Base-by-base conservation (phyloP, 306 rosid species). In the Malus sieversii region DNA sequence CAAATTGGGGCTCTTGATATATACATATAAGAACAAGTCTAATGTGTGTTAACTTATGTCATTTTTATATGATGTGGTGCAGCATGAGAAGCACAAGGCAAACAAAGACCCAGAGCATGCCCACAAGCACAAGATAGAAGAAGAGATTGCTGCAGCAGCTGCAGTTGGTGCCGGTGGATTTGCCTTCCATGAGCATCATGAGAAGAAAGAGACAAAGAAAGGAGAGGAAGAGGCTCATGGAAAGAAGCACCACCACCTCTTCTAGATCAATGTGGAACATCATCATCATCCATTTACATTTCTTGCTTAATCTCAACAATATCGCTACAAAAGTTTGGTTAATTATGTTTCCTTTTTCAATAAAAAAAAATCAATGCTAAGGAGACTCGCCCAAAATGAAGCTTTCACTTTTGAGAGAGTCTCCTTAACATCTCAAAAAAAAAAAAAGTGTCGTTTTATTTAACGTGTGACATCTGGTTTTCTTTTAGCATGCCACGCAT, bases 161-260 rank as follows among this genome's bases (percentile, higher is more conserved):
- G 91, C 92, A 6, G 88, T 88, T 2, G 96, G 89, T 75, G 46
- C 89, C 0, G 98, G 94, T 16, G 96, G 97, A 0, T 88, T 68
- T 25, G 92, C 89, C 48, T 87, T 92, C 77, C 96, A 92, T 45
- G 97, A 92, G 84, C 94, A 80, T 57, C 94, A 86, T 55, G 91
- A 89, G 30, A 87, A 89, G 75, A 83, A 89, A 77, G 90, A 92
- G 71, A 18, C 91, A 2, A 78, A 87, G 73, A 75, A 88, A 52
- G 75, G 86, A 74, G 91, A 85, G 11, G 84, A 86, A 52, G 89
- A 93, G 77, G 80, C 89, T 70, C 90, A 87, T 13, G 90, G 90
- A 75, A 86, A 87, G 87, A 88, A 87, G 79, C 77, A 88, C 19
- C 96, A 85, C 84, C 97, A 92, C 66, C 79, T 84, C 72, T 86